Percentiles rank a stretch among this genome's conserved stretches.
These are phyloP conservation scores for Plasmodium blacklocki DNA, from an alignment of 169 alveolate species.

Conservation along the genomic window DNA sequence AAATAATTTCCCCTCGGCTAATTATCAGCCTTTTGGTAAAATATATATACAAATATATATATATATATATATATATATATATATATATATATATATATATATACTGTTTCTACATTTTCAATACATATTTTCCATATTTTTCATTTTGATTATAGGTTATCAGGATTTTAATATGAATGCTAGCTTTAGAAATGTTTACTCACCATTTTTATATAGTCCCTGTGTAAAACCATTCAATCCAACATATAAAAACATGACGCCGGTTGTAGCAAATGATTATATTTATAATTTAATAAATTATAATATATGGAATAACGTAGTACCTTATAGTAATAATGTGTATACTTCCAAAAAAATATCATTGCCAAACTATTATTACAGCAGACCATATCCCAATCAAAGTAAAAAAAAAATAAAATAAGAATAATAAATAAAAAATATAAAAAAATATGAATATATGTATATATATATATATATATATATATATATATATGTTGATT, in stretches of 20 bases:
- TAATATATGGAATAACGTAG: slow-evolving; percentile 30
- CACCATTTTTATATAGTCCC: slow-evolving; percentile 10
- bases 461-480: background rate
- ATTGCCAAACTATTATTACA: slow-evolving; percentile 24
- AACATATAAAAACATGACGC: slow-evolving; percentile 14
- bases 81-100: background rate
- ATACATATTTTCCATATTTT: background rate
- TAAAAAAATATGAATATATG: background rate
- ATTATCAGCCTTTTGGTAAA: background rate
- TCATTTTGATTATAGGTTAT: no score
- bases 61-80: no score
- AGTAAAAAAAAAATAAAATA: background rate
- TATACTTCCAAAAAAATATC: slow-evolving; percentile 25
- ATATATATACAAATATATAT: background rate
- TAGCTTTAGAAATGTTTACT: no score
- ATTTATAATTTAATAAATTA: slow-evolving; percentile 13
- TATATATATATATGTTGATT: background rate
- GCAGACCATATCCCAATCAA: slow-evolving; percentile 30
- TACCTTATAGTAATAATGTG: slow-evolving; percentile 24
- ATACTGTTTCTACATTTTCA: slow-evolving; percentile 19
- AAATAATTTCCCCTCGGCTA: slow-evolving; percentile 6
- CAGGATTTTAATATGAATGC: no score
- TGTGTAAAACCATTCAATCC: slow-evolving; percentile 11
- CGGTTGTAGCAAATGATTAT: slow-evolving; percentile 10
- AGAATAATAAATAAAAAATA: background rate